Percentiles rank a stretch among this genome's conserved stretches.
Conservation (phyloP, 495 filamentous ascomycete genomes). For the Podospora tetraspora region DNA sequence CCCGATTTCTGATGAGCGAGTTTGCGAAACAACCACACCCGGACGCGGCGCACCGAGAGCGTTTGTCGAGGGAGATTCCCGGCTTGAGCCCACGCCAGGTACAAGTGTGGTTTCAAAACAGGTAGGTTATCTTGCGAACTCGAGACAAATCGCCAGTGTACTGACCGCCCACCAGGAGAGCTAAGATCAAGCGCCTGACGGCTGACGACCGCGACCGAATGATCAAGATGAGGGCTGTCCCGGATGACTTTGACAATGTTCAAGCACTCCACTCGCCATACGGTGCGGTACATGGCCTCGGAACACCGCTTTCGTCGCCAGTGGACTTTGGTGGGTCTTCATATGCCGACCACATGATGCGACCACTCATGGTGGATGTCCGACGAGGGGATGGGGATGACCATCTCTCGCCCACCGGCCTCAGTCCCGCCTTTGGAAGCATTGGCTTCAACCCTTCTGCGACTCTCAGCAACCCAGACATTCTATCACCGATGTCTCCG, state of each 20-base stretch:
- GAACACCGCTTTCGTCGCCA: constrained; percentile 53
- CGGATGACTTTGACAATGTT: constrained; percentile 87
- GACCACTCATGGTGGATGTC: constrained; percentile 58
- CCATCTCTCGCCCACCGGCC: constrained; percentile 56
- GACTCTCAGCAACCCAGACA: constrained; percentile 43
- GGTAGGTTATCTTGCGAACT: constrained; percentile 50
- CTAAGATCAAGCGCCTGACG: constrained; percentile 91
- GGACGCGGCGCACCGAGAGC: constrained; percentile 86
- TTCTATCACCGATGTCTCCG: constrained; percentile 50
- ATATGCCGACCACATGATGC: constrained; percentile 51
- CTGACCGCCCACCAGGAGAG: constrained; percentile 56
- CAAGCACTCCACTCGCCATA: constrained; percentile 82
- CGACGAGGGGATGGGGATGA: constrained; percentile 51
- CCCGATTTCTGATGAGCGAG: constrained; percentile 93
- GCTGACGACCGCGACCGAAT: constrained; percentile 90
- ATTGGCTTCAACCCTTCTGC: constrained; percentile 53
- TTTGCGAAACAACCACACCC: constrained; percentile 94
- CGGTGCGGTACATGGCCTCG: constrained; percentile 49
- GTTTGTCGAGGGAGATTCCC: constrained; percentile 86
- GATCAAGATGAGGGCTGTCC: constrained; percentile 87
- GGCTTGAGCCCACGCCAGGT: constrained; percentile 91
- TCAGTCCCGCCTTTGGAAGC: constrained; percentile 56
- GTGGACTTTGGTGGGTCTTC: constrained; percentile 47
- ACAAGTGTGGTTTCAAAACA: constrained; percentile 98
- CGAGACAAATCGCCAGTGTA: constrained; percentile 8